Percentiles rank a stretch among this genome's conserved stretches.
Conservation (phyloP, 1,284 basidiomycete species). For the Testicularia cyperi region DNA sequence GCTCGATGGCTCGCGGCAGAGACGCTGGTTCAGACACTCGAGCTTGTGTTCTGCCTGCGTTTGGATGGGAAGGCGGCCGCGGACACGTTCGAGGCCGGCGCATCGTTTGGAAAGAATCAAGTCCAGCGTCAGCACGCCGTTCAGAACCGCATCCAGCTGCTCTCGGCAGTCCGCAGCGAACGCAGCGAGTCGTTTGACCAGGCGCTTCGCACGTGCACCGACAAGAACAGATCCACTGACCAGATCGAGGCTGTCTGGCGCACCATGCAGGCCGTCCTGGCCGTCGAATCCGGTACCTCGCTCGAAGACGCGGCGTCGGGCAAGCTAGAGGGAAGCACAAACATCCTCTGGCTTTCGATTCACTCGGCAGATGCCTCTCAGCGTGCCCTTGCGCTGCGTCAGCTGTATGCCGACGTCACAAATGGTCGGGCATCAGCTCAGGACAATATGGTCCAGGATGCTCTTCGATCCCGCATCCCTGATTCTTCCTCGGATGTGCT, state of each 20-base stretch:
- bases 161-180: constrained; percentile 38
- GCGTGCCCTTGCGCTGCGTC: constrained; percentile 35
- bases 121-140: constrained; percentile 10
- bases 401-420: constrained; percentile 34
- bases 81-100: constrained; percentile 20
- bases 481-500: constrained; percentile 40
- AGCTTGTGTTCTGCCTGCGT: constrained; percentile 26
- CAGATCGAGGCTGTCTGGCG: constrained; percentile 35
- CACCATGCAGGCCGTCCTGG: constrained; percentile 36
- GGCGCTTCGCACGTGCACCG: constrained; percentile 27
- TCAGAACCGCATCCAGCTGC: constrained; percentile 31
- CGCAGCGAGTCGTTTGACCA: constrained; percentile 34
- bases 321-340: constrained; percentile 9
- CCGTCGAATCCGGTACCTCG: constrained; percentile 28
- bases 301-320: constrained; percentile 16
- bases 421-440: constrained; percentile 13
- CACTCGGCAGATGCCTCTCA: constrained; percentile 43
- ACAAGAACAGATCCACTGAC: constrained; percentile 19
- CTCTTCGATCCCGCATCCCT: constrained; percentile 39
- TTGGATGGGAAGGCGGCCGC: constrained; percentile 18
- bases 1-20: constrained; percentile 16
- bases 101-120: too few relatives aligned
- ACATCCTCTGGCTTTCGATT: constrained; percentile 50
- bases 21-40: constrained; percentile 11
- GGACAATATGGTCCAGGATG: constrained; percentile 46